Evolutionary conservation across 140 eudicot species (phyloP).

Genomic region (Bidens hawaiensis): DNA sequence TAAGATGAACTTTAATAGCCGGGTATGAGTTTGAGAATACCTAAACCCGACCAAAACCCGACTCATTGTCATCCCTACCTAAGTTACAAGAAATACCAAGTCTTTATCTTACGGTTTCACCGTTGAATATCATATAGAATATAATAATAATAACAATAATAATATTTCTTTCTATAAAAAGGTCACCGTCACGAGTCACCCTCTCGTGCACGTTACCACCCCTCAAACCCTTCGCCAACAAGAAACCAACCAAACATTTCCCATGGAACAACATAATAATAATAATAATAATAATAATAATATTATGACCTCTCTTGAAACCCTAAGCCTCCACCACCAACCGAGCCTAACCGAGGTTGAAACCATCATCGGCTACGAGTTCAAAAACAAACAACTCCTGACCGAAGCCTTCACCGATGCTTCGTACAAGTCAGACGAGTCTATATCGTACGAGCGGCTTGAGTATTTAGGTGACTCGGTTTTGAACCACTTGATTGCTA

Average conservation of each 20-base stretch:
- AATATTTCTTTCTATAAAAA: too few relatives aligned
- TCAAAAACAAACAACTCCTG: constrained; percentile 35
- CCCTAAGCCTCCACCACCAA: not conserved
- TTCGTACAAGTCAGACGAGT: constrained; percentile 18
- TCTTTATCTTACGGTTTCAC: too few relatives aligned
- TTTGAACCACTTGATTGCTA: constrained; percentile 32
- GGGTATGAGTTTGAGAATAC: too few relatives aligned
- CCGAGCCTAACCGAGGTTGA: constrained; percentile 25
- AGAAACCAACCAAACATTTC: not conserved
- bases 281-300: too few relatives aligned
- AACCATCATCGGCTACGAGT: constrained; percentile 32
- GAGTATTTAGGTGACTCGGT: constrained; percentile 64
- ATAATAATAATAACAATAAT: too few relatives aligned
- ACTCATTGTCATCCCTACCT: too few relatives aligned
- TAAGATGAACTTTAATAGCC: too few relatives aligned
- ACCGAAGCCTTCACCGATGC: constrained; percentile 48
- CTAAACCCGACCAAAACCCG: too few relatives aligned
- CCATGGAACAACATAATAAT: not conserved
- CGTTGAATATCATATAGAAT: too few relatives aligned
- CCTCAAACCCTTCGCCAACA: not conserved
- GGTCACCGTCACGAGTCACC: not conserved
- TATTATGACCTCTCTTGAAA: too few relatives aligned
- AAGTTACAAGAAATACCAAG: too few relatives aligned
- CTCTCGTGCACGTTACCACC: not conserved
- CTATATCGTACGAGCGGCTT: constrained; percentile 42